Percentiles rank a stretch among this genome's conserved stretches.
These are phyloP conservation scores for Acanthamoeba triangularis DNA, from an alignment of 208 protist genomes.

Conservation along the genomic window DNA sequence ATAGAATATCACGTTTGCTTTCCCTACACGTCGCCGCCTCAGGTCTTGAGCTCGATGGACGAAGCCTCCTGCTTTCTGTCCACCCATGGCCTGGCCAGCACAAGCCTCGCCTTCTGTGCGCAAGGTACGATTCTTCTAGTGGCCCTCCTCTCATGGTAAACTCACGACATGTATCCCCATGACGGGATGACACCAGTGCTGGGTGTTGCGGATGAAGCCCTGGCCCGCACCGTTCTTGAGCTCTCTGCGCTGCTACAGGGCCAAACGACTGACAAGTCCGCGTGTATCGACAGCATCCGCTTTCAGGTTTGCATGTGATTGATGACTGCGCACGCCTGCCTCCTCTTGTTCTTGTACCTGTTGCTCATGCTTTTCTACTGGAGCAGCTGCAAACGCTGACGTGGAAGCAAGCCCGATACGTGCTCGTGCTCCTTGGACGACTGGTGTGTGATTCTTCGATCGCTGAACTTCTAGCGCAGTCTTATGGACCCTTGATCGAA, in stretches of 20 bases:
- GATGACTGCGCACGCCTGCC: not conserved
- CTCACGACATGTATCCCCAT: too few relatives aligned
- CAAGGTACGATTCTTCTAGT: not conserved
- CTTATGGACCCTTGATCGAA: not conserved
- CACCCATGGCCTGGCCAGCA: not conserved
- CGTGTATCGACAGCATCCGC: conserved; percentile 28
- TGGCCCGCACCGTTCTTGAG: not conserved
- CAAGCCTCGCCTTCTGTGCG: not conserved
- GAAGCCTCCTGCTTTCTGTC: not conserved
- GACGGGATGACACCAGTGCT: not conserved
- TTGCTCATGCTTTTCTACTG: not conserved
- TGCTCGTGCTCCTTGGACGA: not conserved
- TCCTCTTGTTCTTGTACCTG: not conserved
- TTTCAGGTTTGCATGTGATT: not conserved
- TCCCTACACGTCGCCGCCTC: too few relatives aligned
- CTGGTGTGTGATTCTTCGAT: not conserved
- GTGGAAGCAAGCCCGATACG: not conserved
- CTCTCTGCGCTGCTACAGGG: not conserved
- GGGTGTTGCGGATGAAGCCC: not conserved
- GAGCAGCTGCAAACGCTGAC: not conserved
- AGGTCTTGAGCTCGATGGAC: not conserved
- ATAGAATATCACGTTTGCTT: too few relatives aligned
- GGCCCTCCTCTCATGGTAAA: too few relatives aligned
- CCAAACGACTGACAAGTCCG: not conserved
- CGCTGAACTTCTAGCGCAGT: not conserved